A percentile compares a stretch with the other conserved stretches of the same genome.
Conservation (phyloP, 805 yeast genomes). For the Lachancea waltii region DNA sequence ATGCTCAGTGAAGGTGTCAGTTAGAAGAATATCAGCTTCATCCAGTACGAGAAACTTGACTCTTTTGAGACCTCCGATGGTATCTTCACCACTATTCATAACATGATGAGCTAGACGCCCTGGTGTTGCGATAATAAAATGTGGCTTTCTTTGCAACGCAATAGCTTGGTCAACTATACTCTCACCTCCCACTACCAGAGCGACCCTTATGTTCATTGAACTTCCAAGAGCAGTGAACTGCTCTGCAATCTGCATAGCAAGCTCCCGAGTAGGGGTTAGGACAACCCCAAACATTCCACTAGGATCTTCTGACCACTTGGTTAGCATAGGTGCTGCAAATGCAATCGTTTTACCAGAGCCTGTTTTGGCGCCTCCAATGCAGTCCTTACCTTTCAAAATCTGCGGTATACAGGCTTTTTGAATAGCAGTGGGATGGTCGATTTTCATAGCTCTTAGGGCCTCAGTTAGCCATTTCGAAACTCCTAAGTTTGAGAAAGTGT, state of each 20-base stretch:
- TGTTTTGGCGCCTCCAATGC: constrained; percentile 97
- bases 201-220: constrained; percentile 73
- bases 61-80: constrained; percentile 68
- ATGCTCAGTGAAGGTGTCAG: constrained; percentile 77
- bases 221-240: constrained; percentile 93
- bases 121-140: constrained; percentile 94
- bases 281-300: constrained; percentile 85
- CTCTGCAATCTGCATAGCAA: constrained; percentile 95
- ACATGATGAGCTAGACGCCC: constrained; percentile 94
- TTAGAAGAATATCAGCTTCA: constrained; percentile 90
- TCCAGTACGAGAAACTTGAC: constrained; percentile 81
- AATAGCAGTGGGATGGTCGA: constrained; percentile 76
- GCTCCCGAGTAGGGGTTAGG: constrained; percentile 87
- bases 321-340: constrained; percentile 94
- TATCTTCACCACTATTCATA: constrained; percentile 80
- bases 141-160: constrained; percentile 76
- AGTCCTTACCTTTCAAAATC: constrained; percentile 69
- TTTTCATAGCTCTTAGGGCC: constrained; percentile 73
- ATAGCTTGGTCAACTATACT: constrained; percentile 87
- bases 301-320: constrained; percentile 94
- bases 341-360: constrained; percentile 98
- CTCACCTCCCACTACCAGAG: constrained; percentile 90
- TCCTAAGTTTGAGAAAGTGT: constrained; percentile 55
- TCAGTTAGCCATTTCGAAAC: constrained; percentile 83
- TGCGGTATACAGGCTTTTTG: constrained; percentile 86